Base-by-base conservation (phyloP, 2,329 filamentous ascomycete species). In the Chrysosporium queenslandicum region DNA sequence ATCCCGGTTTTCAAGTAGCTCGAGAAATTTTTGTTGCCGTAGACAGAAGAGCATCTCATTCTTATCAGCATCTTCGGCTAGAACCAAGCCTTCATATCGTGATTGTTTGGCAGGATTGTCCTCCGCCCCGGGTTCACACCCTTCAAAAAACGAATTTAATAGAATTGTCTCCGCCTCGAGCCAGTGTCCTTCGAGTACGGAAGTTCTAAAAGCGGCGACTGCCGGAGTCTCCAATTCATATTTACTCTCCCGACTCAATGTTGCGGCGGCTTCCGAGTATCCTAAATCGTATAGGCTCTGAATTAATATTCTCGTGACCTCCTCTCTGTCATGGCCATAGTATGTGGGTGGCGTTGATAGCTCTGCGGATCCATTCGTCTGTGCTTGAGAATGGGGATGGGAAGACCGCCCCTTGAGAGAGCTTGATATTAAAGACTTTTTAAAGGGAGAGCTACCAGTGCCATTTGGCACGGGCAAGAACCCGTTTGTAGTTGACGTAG, bases 1-100 rank as follows among this genome's bases (percentile, higher is more conserved):
- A 60, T 96, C 83, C 59, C 82, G 76, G 61, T 77, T 74, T 66
- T 97, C 90, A 40, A 98, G 72, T 7, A 95, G 73, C 71, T 98
- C 92, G 27, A 98, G 74, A 62, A 91, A 98, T 67, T 97, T 97
- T 66, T 98, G 92, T 65, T 94, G 86, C 58, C 91, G 80, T 61
- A 98, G 75, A 74, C 83, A 83, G 67, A 97, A 96, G 43, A 84
- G 78, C 85, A 98, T 91, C 49, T 85, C 76, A 59, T 84, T 81
- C 53, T 78, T 78, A 61, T 95, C 85, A 5, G 87, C 85, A 21
- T 81, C 83, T 40, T 86, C 80, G 14, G 84, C 80, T 50, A 97
- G 76, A 14, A 87, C 79, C 51, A 98, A 72, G 1, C 84, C 87
- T 58, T 80, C 67, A 39, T 64, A 64, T 7, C 56, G 56, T 4